Base-by-base conservation (phyloP, 2,329 filamentous ascomycete genomes). In the Sporothrix brunneoviolacea region DNA sequence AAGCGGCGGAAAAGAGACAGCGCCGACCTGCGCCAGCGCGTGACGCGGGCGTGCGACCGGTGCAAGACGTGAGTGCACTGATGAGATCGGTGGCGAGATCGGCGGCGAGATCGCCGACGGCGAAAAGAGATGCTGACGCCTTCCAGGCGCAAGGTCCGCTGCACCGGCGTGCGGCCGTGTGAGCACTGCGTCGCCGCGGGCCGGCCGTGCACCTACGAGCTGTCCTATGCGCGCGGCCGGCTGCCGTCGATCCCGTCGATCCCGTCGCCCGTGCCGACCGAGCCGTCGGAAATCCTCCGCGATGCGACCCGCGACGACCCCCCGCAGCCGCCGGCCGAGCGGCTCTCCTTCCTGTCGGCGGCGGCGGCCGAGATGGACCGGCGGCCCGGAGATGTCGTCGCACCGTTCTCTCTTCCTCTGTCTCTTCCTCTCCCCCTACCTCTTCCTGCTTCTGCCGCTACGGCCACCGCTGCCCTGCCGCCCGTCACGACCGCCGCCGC, bases 181-280 rank as follows among this genome's bases (percentile, higher is more conserved):
- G 44, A 43, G 38, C 37, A 38, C 32, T 52, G 50, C 27, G 24
- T 38, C 18, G 50, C 42, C 15, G 50, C 50, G 22, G 38, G 19
- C 3, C 10, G 22, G 15, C 12, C 5, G 6, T 52, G 50, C 44
- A 52, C 50, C 2, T 52, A 52, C 39, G 50, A 52, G 9, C 22
- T 43, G 15, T 40, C 39, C 19, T 49, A 53, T 19, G 35, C 45
- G 54, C 73, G 59, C 2, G 52, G 49, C 12, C 45, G 18, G 80
- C 82, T 39, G 82, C 83, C n/a, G 84, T 41, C 40, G 83, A 70
- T 88, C 10, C 50, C 50, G 4, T n/a, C 30, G n/a, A 13, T 33
- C 28, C n/a, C 15, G 16, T 40, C 45, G 3, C 36, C 37, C 13
- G 45, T 40, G 3, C 12, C 37, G 19, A 48, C 36, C 8, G 36